phyloP scores from a whole-genome alignment of 306 rosid genomes.

The Dryas alaskensis region DNA sequence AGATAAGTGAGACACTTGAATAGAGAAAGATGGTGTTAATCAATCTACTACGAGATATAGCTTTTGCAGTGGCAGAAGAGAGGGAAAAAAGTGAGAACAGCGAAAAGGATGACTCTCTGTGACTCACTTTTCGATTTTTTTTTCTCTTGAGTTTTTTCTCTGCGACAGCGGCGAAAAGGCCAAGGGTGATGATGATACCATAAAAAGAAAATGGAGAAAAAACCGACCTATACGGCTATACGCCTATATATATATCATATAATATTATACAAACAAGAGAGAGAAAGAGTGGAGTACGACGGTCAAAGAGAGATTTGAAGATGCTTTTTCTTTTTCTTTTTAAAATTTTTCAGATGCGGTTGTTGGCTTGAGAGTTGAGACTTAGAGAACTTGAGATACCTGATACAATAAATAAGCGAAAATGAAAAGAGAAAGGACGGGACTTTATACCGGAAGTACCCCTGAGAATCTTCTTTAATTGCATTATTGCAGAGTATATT shows the following conservation, averaged over 20 bases:
- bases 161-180: constrained; percentile 78
- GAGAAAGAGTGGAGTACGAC: constrained; percentile 44
- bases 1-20: background rate
- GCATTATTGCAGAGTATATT: constrained; percentile 4
- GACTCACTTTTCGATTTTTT: background rate
- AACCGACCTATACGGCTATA: background rate
- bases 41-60: constrained; percentile 5
- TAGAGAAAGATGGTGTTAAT: background rate
- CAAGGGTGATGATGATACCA: constrained; percentile 33
- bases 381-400: background rate
- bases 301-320: constrained; percentile 84
- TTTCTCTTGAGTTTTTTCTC: constrained; percentile 28
- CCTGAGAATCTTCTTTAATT: constrained; percentile 27
- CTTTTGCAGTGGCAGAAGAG: constrained; percentile 15
- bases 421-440: background rate
- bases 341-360: background rate
- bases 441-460: constrained; percentile 26
- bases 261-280: background rate
- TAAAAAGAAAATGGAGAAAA: background rate
- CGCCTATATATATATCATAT: background rate
- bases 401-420: background rate
- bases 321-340: constrained; percentile 6
- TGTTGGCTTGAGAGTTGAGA: background rate
- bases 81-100: background rate
- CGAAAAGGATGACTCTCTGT: constrained; percentile 1